Conservation (phyloP, 2,329 filamentous ascomycete genomes). For the Huntiella moniliformis region DNA sequence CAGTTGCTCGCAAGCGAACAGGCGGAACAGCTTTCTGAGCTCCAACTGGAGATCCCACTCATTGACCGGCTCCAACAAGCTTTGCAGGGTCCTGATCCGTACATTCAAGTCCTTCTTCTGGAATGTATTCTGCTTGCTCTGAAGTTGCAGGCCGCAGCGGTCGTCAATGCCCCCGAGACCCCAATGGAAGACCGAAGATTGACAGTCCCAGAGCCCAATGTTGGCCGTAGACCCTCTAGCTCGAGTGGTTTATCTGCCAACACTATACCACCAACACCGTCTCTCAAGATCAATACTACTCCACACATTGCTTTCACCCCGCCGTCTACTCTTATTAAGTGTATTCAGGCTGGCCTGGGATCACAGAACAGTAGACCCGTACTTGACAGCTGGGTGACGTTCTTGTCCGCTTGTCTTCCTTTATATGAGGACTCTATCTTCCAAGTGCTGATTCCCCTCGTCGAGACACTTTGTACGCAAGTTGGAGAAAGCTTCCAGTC, state of each 20-base stretch:
- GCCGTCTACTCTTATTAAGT: constrained; percentile 57
- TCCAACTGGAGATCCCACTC: constrained; percentile 51
- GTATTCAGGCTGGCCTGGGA: constrained; percentile 63
- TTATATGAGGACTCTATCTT: constrained; percentile 74
- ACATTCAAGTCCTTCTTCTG: constrained; percentile 58
- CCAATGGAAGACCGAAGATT: constrained; percentile 25
- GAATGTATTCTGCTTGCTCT: constrained; percentile 60
- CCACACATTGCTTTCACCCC: constrained; percentile 27
- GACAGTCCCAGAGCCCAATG: not conserved
- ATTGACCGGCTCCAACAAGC: constrained; percentile 48
- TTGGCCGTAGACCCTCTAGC: not conserved
- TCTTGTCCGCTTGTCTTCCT: constrained; percentile 67
- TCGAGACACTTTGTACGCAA: constrained; percentile 72
- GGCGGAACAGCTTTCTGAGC: constrained; percentile 35
- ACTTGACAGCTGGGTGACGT: constrained; percentile 79
- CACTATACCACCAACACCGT: not conserved
- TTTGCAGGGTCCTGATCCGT: constrained; percentile 42
- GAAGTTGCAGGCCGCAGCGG: constrained; percentile 32
- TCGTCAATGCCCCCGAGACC: constrained; percentile 38
- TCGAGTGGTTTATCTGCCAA: not conserved
- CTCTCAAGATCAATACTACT: not conserved
- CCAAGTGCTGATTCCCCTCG: constrained; percentile 73
- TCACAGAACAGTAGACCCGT: constrained; percentile 55
- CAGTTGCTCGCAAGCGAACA: constrained; percentile 49
- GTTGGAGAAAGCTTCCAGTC: constrained; percentile 54